These are phyloP conservation scores for Haematococcus sp. DNA, from an alignment of 139 green algal genomes.

Conservation along the genomic window DNA sequence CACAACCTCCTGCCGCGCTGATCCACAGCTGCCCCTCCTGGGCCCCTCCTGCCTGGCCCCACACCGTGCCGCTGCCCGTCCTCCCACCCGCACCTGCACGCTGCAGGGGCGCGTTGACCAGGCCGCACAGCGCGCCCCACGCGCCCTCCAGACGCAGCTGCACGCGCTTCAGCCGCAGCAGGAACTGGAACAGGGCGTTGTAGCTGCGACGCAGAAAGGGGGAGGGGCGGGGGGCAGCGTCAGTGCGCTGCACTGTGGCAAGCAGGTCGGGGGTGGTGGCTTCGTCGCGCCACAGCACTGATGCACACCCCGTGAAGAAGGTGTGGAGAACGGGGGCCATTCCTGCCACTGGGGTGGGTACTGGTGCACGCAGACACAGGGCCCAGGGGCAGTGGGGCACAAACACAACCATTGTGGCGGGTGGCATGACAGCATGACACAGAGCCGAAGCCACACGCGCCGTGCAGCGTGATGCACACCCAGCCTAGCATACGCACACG, in stretches of 20 bases:
- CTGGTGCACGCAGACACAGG: too few relatives aligned
- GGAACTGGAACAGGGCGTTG: constrained; percentile 75
- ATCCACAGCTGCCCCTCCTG: background rate
- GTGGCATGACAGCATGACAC: too few relatives aligned
- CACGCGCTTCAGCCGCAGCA: constrained; percentile 78
- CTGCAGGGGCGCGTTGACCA: background rate
- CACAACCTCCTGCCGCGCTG: constrained; percentile 19
- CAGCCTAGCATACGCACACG: background rate
- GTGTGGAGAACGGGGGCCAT: too few relatives aligned
- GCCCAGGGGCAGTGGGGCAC: too few relatives aligned
- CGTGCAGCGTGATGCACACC: too few relatives aligned
- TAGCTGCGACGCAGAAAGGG: constrained; percentile 52
- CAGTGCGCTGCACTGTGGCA: too few relatives aligned
- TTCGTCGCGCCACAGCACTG: too few relatives aligned
- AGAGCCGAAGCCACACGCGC: too few relatives aligned
- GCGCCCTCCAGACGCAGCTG: constrained; percentile 67
- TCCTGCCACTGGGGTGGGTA: too few relatives aligned
- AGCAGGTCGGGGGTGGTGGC: too few relatives aligned
- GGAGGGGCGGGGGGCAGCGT: background rate
- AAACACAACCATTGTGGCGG: too few relatives aligned
- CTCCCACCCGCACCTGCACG: background rate
- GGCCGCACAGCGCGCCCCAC: constrained; percentile 40
- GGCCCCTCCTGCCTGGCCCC: background rate
- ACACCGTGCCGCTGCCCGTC: background rate
- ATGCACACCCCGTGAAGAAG: too few relatives aligned